Conservation (phyloP, 2,329 filamentous ascomycete species). For the Arachnomyces sp. region DNA sequence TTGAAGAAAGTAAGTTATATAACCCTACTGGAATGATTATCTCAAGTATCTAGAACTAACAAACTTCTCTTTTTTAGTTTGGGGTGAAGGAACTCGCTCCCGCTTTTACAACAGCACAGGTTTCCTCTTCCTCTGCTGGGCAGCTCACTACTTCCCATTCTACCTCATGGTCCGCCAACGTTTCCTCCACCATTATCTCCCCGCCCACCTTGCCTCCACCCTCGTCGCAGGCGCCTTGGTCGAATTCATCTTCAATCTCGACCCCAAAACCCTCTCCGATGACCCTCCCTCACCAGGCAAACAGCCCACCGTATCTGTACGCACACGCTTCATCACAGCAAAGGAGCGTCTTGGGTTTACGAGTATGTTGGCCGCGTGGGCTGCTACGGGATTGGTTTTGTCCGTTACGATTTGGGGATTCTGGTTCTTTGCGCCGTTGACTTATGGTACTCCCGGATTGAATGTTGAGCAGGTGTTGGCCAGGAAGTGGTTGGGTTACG, state of each 20-base stretch:
- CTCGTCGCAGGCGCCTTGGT: conserved; percentile 85
- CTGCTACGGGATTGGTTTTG: conserved; percentile 65
- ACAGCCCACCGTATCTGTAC: conserved; percentile 35
- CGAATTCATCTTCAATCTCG: conserved; percentile 92
- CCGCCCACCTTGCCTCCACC: conserved; percentile 82
- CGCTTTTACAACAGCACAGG: conserved; percentile 97
- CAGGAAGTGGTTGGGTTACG: conserved; percentile 94
- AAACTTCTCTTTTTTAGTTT: conserved; percentile 25
- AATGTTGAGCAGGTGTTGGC: conserved; percentile 67
- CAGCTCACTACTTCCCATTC: conserved; percentile 94
- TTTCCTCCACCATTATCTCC: conserved; percentile 96
- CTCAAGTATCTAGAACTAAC: conserved; percentile 14
- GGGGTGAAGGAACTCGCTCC: conserved; percentile 67
- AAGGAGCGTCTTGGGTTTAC: conserved; percentile 73
- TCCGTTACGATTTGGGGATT: conserved; percentile 65
- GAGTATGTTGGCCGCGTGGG: conserved; percentile 71
- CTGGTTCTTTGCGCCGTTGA: conserved; percentile 90
- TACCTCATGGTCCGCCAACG: conserved; percentile 97
- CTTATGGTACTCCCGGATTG: conserved; percentile 88
- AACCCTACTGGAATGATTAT: not conserved
- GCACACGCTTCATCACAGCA: conserved; percentile 62
- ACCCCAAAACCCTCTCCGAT: conserved; percentile 56
- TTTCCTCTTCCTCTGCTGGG: conserved; percentile 98
- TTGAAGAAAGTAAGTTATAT: conserved; percentile 77
- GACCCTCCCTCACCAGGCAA: conserved; percentile 32